phyloP scores from a whole-genome alignment of 2,329 filamentous ascomycete species.

The Amauroascus niger region DNA sequence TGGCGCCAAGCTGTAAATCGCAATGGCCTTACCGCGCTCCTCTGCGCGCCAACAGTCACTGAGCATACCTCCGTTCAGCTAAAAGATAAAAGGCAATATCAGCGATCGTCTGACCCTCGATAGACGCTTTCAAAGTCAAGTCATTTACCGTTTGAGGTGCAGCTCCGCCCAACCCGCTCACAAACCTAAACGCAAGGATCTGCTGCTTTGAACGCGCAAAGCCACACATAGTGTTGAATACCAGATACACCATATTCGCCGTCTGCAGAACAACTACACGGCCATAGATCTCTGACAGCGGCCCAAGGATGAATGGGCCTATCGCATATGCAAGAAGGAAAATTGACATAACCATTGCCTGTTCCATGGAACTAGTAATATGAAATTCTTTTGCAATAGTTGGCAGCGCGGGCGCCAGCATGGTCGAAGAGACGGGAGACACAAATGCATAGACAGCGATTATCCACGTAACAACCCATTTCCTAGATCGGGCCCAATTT shows the following conservation, averaged over 20 bases:
- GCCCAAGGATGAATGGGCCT: constrained; percentile 44
- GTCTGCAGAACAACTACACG: constrained; percentile 46
- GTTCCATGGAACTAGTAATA: constrained; percentile 39
- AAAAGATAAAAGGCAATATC: constrained; percentile 1
- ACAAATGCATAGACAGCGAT: constrained; percentile 52
- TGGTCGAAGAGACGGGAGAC: constrained; percentile 54
- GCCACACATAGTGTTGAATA: constrained; percentile 53
- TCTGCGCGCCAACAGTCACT: constrained; percentile 52
- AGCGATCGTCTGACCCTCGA: background rate
- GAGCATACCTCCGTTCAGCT: constrained; percentile 43
- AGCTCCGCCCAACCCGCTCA: constrained; percentile 50
- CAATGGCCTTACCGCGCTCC: constrained; percentile 53
- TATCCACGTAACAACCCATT: constrained; percentile 49
- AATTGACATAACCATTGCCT: constrained; percentile 45
- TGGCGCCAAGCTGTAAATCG: constrained; percentile 54
- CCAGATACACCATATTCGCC: constrained; percentile 46
- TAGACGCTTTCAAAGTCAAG: background rate
- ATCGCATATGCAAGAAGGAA: constrained; percentile 48
- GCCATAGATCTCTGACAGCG: constrained; percentile 48
- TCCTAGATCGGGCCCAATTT: constrained; percentile 48
- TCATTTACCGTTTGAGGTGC: constrained; percentile 43
- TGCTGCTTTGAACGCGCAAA: constrained; percentile 44
- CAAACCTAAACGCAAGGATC: constrained; percentile 50
- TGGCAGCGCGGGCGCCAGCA: constrained; percentile 46
- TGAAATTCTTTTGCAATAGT: constrained; percentile 47